Base-by-base conservation (phyloP, 2,329 filamentous ascomycete genomes). In the Raffaelea albimanens region DNA sequence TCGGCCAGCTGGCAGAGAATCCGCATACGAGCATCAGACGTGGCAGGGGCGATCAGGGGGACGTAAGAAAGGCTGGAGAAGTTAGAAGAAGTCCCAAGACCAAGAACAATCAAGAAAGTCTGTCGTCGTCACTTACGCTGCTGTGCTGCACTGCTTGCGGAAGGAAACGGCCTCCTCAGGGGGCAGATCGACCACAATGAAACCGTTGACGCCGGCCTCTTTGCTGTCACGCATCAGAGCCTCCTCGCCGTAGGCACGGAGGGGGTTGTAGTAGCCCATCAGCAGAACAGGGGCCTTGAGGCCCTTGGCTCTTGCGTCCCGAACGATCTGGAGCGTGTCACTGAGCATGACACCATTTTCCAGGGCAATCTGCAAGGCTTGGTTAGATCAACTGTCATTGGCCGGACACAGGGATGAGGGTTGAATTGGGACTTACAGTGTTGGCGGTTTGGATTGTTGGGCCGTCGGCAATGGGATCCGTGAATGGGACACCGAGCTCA, bases 241-340 rank as follows among this genome's bases (percentile, higher is more conserved):
- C 69, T 95, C 89, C 69, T 98, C 93, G 46, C 93, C 93, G 63
- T 97, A 98, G 59, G 85, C 87, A 52, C 97, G 73, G 52, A 97
- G 75, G 1, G 93, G 93, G 71, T 98, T 98, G 71, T 95, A 98
- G 77, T 98, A 98, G 59, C 93, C 93, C 93, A 98, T 98, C 55
- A 98, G 78, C 61, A 98, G 70, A 39, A 98, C 79, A 1, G 93
- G 93, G 1, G 84, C 81, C 59, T 76, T 83, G 47, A 97, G 72
- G 39, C 93, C 93, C 52, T 76, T 77, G 57, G 76, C 75, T 59
- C 93, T 78, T 42, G 91, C 88, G 53, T 85, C 78, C 57, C 84
- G 83, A 52, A 96, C 84, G 75, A 95, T 91, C 59, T 85, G 76
- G 38, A 98, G 76, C 16, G 87, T 86, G 45, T 78, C 81, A 55